These are phyloP conservation scores for Kodamaea suecica DNA, from an alignment of 1,139 yeast species.

Conservation along the genomic window DNA sequence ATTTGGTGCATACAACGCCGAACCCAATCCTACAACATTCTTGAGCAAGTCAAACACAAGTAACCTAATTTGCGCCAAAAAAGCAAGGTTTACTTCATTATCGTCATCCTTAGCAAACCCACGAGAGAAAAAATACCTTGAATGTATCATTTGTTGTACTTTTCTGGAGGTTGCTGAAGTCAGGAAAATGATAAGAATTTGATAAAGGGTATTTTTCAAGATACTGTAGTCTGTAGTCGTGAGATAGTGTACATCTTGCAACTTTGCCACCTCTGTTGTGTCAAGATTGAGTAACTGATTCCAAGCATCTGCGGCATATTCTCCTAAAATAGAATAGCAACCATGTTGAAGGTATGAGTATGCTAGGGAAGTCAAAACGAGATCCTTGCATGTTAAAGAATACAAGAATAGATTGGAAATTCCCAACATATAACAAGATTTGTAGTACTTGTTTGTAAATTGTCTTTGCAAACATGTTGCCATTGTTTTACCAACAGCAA, in stretches of 20 bases:
- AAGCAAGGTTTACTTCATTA: slow-evolving; percentile 23
- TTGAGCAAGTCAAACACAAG: slow-evolving; percentile 36
- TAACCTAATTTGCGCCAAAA: slow-evolving; percentile 40
- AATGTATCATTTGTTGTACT: slow-evolving; percentile 16
- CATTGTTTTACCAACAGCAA: slow-evolving; percentile 33
- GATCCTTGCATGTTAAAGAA: slow-evolving; percentile 27
- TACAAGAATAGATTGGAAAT: slow-evolving; percentile 26
- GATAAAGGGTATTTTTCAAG: slow-evolving; percentile 38
- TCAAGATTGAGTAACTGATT: slow-evolving; percentile 17
- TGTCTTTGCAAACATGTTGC: slow-evolving; percentile 23
- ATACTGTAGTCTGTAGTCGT: slow-evolving; percentile 37
- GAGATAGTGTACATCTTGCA: slow-evolving; percentile 36
- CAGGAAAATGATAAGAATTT: slow-evolving; percentile 37
- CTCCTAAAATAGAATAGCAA: slow-evolving; percentile 32
- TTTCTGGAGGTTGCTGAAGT: slow-evolving; percentile 1
- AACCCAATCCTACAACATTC: slow-evolving; percentile 25
- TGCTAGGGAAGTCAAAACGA: slow-evolving; percentile 43
- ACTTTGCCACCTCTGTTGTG: slow-evolving; percentile 21
- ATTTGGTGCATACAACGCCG: slow-evolving; percentile 5
- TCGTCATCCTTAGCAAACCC: slow-evolving; percentile 24
- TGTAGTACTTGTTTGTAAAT: slow-evolving; percentile 18
- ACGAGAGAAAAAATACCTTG: slow-evolving; percentile 20
- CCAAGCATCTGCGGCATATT: slow-evolving; percentile 25
- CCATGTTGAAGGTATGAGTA: slow-evolving; percentile 47
- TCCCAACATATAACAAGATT: slow-evolving; percentile 10